Base-by-base conservation (phyloP, 73 alveolate species). In the Urostyla sp. region DNA sequence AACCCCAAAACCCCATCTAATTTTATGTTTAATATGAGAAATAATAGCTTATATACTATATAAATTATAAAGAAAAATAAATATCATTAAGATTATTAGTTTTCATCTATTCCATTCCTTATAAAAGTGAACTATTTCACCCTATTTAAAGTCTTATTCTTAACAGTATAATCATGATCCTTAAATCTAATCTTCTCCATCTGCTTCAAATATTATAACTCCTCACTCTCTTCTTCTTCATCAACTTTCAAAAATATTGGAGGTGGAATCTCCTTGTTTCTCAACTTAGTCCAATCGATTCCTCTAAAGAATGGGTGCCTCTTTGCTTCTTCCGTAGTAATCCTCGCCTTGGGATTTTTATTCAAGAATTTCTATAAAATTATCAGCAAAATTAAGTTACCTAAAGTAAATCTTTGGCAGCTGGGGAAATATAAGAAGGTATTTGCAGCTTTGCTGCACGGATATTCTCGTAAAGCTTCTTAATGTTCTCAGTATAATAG, bases 271-370 rank as follows among this genome's bases (percentile, higher is more conserved):
- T 89, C 80, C 85, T 81, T 44, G 66, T 84, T 84, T 76, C 44
- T 48, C 51, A 85, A 53, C 55, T 77, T 79, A 10, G 40, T 34
- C 95, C 97, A 91, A 51, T 91, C 89, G 13, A 85, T 54, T 18
- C 88, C 89, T 37, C 76, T 88, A 84, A 91, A 91, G 72, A 88
- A 91, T 38, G 84, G 74, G 54, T 91, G 95, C 58, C 74, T 78
- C 77, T 91, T 91, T 46, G 88, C 74, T 75, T 91, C 97, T 24
- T 5, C 36, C 59, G 80, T 84, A 58, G 87, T 92, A 37, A 92
- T 80, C 72, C 98, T 88, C 32, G 76, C 69, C 26, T 80, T 72
- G n/a, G 98, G 98, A 48, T 92, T 78, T 73, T 89, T 92, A 45
- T 84, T 76, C 75, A 89, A 49, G 75, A 92, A 54, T 57, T 57